A percentile compares a stretch with the other conserved stretches of the same genome.
phyloP scores from a whole-genome alignment of 2,329 filamentous ascomycete genomes.

The Sporothrix pallida region DNA sequence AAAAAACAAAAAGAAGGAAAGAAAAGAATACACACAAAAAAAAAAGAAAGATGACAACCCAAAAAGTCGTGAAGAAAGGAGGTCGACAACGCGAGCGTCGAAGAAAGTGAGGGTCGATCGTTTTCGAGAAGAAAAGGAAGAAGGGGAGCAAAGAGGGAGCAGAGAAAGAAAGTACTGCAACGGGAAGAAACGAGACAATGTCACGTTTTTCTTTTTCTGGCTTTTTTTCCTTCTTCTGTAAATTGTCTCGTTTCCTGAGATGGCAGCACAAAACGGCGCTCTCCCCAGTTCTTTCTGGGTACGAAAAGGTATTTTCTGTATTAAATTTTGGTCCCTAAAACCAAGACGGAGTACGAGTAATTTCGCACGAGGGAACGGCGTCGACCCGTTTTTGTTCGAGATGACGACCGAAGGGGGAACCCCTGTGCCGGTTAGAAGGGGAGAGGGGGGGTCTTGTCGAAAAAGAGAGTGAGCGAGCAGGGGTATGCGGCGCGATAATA shows the following conservation, averaged over 20 bases:
- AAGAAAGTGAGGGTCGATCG: constrained; percentile 26
- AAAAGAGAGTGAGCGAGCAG: constrained; percentile 18
- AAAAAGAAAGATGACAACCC: constrained; percentile 28
- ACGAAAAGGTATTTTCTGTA: not conserved
- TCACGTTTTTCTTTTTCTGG: constrained; percentile 20
- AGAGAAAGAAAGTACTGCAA: not conserved
- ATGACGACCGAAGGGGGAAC: constrained; percentile 17
- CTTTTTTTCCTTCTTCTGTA: not conserved
- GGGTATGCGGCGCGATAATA: constrained; percentile 16
- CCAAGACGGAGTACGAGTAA: constrained; percentile 28
- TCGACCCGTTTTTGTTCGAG: constrained; percentile 32
- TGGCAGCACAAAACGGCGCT: not conserved
- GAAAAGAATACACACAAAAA: constrained; percentile 24
- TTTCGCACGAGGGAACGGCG: constrained; percentile 29
- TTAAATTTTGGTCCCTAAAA: constrained; percentile 22
- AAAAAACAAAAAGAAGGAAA: not conserved
- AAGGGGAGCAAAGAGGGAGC: not conserved
- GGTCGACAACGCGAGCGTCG: constrained; percentile 12
- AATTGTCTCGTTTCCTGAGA: not conserved
- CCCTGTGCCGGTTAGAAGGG: constrained; percentile 28
- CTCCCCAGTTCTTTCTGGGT: constrained; percentile 8
- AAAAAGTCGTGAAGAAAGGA: constrained; percentile 19
- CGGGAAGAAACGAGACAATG: constrained; percentile 16
- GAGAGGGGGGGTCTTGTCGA: constrained; percentile 3
- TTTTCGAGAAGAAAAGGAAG: not conserved